A percentile compares a stretch with the other conserved stretches of the same genome.
Conservation (phyloP, 768 basidiomycete genomes). For the Termitomyces sp. region DNA sequence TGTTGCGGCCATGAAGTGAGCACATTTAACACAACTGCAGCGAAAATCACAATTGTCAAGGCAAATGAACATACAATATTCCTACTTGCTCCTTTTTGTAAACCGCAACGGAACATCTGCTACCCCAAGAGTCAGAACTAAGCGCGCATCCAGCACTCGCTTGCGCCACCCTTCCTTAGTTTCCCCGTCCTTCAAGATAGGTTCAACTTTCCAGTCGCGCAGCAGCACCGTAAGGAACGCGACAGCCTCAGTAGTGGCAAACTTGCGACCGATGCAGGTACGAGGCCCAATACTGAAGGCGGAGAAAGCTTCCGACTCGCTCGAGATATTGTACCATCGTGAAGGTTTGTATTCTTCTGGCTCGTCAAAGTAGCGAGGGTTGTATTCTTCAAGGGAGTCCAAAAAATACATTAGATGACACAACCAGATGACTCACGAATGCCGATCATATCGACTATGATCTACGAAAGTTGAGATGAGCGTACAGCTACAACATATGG, state of each 20-base stretch:
- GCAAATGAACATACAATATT: too few species aligned
- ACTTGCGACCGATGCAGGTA: conserved; percentile 53
- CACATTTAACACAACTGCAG: too few species aligned
- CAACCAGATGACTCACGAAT: conserved; percentile 34
- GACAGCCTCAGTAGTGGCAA: conserved; percentile 50
- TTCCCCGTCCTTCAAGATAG: conserved; percentile 36
- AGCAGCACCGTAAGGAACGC: conserved; percentile 50
- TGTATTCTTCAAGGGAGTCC: conserved; percentile 35
- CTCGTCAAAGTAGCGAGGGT: conserved; percentile 46
- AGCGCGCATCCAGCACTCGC: conserved; percentile 34
- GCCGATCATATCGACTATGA: conserved; percentile 47
- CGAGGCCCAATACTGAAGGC: conserved; percentile 53
- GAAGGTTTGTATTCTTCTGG: conserved; percentile 48
- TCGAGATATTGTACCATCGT: conserved; percentile 42
- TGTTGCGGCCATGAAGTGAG: too few species aligned
- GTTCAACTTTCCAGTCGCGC: conserved; percentile 51
- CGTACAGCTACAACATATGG: neutral
- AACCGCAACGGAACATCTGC: conserved; percentile 31
- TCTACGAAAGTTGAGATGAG: conserved; percentile 16
- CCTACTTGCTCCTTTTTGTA: conserved; percentile 21
- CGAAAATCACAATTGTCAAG: neutral
- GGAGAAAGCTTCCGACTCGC: conserved; percentile 41
- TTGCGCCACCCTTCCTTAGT: conserved; percentile 35
- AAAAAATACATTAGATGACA: neutral
- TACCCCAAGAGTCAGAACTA: conserved; percentile 34